phyloP scores from a whole-genome alignment of 1,284 basidiomycete genomes.

The Apiotrichum akiyoshidainum region DNA sequence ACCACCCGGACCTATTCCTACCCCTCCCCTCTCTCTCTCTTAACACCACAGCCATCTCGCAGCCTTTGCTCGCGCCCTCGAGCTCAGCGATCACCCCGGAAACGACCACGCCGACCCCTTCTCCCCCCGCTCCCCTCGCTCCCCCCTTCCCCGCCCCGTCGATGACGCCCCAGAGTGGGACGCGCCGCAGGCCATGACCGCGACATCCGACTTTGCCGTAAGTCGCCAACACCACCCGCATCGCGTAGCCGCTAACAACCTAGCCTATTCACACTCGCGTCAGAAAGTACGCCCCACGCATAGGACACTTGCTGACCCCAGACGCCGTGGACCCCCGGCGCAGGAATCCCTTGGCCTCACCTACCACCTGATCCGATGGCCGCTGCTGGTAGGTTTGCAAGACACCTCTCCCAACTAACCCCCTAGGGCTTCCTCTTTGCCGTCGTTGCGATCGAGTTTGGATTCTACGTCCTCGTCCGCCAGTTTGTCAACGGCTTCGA shows the following conservation, averaged over 20 bases:
- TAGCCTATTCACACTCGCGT: constrained; percentile 76
- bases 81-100: constrained; percentile 32
- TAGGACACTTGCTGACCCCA: constrained; percentile 3
- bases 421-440: constrained; percentile 71
- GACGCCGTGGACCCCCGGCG: constrained; percentile 3
- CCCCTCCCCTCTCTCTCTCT: too few species aligned
- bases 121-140: constrained; percentile 32
- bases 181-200: constrained; percentile 65
- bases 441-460: constrained; percentile 81
- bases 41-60: constrained; percentile 37
- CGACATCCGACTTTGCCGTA: constrained; percentile 81
- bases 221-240: constrained; percentile 16
- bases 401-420: not conserved
- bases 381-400: constrained; percentile 65
- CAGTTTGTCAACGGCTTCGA: constrained; percentile 93
- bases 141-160: constrained; percentile 21
- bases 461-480: constrained; percentile 78
- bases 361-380: constrained; percentile 82
- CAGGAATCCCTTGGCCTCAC: constrained; percentile 63
- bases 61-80: constrained; percentile 47
- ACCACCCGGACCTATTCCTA: not conserved
- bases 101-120: constrained; percentile 27
- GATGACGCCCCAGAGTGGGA: constrained; percentile 16
- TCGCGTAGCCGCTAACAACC: not conserved
- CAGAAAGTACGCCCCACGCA: constrained; percentile 30